These are phyloP conservation scores for Penicillium simplicissimum DNA, from an alignment of 495 filamentous ascomycete species.

Conservation along the genomic window DNA sequence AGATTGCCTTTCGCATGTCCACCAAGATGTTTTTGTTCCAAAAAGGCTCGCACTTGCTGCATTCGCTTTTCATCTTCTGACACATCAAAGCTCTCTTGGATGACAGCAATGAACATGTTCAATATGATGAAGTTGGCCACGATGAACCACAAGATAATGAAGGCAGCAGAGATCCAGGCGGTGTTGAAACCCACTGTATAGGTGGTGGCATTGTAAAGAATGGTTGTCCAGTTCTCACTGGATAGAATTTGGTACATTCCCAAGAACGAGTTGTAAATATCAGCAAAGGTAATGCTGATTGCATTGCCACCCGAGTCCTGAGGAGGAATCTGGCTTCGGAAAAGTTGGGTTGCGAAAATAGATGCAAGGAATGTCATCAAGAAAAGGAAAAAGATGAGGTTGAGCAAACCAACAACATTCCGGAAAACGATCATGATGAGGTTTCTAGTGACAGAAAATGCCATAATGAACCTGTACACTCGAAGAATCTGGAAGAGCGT, in stretches of 20 bases:
- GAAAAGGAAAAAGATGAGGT: conserved; percentile 94
- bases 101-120: conserved; percentile 99
- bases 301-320: conserved; percentile 55
- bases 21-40: conserved; percentile 87
- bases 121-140: conserved; percentile 93
- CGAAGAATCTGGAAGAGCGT: conserved; percentile 92
- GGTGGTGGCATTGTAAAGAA: conserved; percentile 79
- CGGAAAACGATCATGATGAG: conserved; percentile 86
- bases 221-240: conserved; percentile 91
- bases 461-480: conserved; percentile 88
- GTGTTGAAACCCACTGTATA: conserved; percentile 62
- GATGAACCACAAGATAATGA: conserved; percentile 94
- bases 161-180: conserved; percentile 92
- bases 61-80: conserved; percentile 97
- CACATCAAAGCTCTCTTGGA: conserved; percentile 99
- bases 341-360: conserved; percentile 91
- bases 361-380: conserved; percentile 91
- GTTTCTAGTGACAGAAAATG: conserved; percentile 79
- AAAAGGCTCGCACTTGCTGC: conserved; percentile 90
- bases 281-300: conserved; percentile 74
- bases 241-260: conserved; percentile 99
- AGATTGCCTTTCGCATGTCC: conserved; percentile 65
- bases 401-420: conserved; percentile 88
- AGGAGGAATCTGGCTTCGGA: conserved; percentile 77
- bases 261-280: conserved; percentile 92